These are phyloP conservation scores for Clonostachys solani DNA, from an alignment of 2,329 filamentous ascomycete species.

Conservation along the genomic window DNA sequence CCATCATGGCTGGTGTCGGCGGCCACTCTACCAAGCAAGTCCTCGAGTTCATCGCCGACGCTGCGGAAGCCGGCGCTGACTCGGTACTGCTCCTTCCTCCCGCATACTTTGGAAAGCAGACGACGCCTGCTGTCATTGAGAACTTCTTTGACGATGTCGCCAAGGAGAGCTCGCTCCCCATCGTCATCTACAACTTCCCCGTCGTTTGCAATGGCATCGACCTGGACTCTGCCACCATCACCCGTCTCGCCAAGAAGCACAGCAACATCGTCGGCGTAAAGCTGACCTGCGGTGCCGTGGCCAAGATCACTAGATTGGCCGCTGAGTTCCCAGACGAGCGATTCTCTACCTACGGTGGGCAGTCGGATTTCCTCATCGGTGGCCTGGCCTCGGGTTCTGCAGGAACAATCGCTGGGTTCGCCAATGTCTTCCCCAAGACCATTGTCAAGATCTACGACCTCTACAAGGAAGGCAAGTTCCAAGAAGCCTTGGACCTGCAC, in stretches of 20 bases:
- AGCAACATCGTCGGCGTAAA: conserved; percentile 59
- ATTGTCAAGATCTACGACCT: conserved; percentile 55
- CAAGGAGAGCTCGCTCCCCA: conserved; percentile 41
- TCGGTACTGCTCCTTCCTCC: conserved; percentile 58
- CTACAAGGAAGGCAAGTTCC: conserved; percentile 50
- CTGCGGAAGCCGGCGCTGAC: conserved; percentile 55
- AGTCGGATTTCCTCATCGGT: conserved; percentile 67
- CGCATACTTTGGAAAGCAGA: conserved; percentile 62
- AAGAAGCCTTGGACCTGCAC: conserved; percentile 58
- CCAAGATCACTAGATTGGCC: conserved; percentile 52
- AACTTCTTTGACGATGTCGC: conserved; percentile 57
- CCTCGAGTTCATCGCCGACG: conserved; percentile 54
- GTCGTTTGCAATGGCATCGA: conserved; percentile 65
- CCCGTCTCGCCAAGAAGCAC: conserved; percentile 39
- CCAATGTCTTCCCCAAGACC: conserved; percentile 55
- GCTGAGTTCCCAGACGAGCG: conserved; percentile 14
- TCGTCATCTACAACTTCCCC: conserved; percentile 67
- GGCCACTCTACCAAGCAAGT: conserved; percentile 63
- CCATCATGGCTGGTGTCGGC: conserved; percentile 71
- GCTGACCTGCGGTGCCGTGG: conserved; percentile 56
- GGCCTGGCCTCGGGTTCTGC: conserved; percentile 53
- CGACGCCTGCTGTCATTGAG: conserved; percentile 50
- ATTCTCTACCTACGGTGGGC: conserved; percentile 60
- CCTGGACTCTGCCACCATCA: conserved; percentile 59
- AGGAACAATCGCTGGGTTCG: conserved; percentile 59